These are phyloP conservation scores for Penicillium sclerotigenum DNA, from an alignment of 2,329 filamentous ascomycete species.

Conservation along the genomic window DNA sequence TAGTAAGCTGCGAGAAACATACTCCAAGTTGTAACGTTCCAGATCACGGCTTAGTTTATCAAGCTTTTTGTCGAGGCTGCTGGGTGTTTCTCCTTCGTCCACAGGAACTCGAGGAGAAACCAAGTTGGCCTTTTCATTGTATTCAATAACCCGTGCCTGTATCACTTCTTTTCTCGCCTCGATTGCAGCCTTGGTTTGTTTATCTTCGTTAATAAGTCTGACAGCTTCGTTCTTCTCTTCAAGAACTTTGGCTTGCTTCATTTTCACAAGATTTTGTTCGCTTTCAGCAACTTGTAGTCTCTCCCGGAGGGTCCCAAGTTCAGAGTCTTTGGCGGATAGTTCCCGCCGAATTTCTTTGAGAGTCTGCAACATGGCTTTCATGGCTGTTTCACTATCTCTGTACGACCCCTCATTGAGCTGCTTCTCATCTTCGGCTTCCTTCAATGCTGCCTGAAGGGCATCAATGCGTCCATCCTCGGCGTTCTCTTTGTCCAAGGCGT, in stretches of 20 bases:
- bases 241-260: slow-evolving; percentile 54
- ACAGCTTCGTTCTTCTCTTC: slow-evolving; percentile 61
- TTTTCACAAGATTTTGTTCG: slow-evolving; percentile 51
- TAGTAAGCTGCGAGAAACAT: slow-evolving; percentile 16
- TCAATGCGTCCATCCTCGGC: slow-evolving; percentile 65
- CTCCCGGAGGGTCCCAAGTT: slow-evolving; percentile 36
- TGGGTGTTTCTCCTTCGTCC: slow-evolving; percentile 61
- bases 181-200: slow-evolving; percentile 45
- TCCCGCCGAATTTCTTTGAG: slow-evolving; percentile 39
- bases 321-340: slow-evolving; percentile 31
- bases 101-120: slow-evolving; percentile 61
- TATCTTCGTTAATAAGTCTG: slow-evolving; percentile 50
- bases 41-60: slow-evolving; percentile 58
- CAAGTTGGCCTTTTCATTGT: slow-evolving; percentile 53
- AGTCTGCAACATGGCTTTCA: slow-evolving; percentile 42
- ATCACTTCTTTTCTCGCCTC: slow-evolving; percentile 51
- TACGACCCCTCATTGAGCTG: slow-evolving; percentile 45
- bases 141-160: slow-evolving; percentile 51
- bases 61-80: slow-evolving; percentile 49
- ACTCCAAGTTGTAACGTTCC: slow-evolving; percentile 53
- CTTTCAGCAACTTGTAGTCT: slow-evolving; percentile 56
- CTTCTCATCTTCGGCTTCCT: slow-evolving; percentile 53
- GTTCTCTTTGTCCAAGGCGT: slow-evolving; percentile 57
- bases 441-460: slow-evolving; percentile 56
- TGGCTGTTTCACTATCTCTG: slow-evolving; percentile 48